A percentile compares a stretch with the other conserved stretches of the same genome.
Conservation (phyloP, 148 eudicot genomes). For the Amaranthus cruentus region DNA sequence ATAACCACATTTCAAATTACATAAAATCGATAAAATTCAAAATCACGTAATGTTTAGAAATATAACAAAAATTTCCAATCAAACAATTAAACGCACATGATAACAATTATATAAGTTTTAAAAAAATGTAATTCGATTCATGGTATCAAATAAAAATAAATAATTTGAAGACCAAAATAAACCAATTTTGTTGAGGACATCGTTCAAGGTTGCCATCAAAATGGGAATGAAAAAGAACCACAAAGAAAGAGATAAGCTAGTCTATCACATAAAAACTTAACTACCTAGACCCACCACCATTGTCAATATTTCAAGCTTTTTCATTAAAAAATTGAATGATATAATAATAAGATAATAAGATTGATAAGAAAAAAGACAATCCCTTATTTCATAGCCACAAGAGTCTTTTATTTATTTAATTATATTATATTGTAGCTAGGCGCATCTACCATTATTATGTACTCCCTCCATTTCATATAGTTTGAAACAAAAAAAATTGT, state of each 20-base stretch:
- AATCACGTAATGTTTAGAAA: too few relatives aligned
- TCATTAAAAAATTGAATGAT: background rate
- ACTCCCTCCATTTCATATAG: too few relatives aligned
- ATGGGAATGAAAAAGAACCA: background rate
- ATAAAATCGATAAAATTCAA: too few relatives aligned
- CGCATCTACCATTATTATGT: too few relatives aligned
- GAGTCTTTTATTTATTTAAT: background rate
- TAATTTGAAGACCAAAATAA: background rate
- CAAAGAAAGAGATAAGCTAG: background rate
- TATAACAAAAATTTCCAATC: too few relatives aligned
- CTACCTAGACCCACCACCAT: slow-evolving; percentile 1
- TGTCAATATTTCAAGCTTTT: background rate
- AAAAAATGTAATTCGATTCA: too few relatives aligned
- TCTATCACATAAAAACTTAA: background rate
- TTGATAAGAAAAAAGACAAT: background rate
- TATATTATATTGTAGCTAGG: too few relatives aligned
- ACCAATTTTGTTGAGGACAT: slow-evolving; percentile 3
- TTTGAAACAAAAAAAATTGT: too few relatives aligned
- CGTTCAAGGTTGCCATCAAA: background rate
- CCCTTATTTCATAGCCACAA: background rate
- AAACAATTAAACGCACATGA: too few relatives aligned
- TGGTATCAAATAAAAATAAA: too few relatives aligned
- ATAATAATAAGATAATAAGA: background rate
- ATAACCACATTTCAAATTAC: too few relatives aligned
- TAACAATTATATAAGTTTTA: too few relatives aligned